phyloP scores from a whole-genome alignment of 352 stramenopile species.

The Pseudoperonospora humuli region DNA sequence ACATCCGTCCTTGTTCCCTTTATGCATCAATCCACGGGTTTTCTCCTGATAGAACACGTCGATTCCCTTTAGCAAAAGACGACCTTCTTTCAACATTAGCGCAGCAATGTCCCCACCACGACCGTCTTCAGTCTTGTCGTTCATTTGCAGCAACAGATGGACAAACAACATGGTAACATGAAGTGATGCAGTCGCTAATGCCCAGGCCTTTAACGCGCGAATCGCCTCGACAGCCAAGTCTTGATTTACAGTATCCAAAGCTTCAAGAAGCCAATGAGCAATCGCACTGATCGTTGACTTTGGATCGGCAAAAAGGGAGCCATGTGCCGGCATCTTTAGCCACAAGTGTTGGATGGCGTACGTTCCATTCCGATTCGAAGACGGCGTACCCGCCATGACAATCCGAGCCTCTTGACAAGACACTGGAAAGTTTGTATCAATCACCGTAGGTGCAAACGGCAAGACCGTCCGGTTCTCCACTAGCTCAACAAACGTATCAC shows the following conservation, averaged over 20 bases:
- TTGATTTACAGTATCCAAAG: constrained; percentile 37
- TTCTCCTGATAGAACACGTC: constrained; percentile 43
- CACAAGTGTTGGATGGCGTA: constrained; percentile 66
- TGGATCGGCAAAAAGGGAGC: constrained; percentile 57
- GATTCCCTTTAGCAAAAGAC: constrained; percentile 35
- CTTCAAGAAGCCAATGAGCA: constrained; percentile 52
- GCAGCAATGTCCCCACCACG: constrained; percentile 11
- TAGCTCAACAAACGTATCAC: constrained; percentile 36
- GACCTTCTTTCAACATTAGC: constrained; percentile 44
- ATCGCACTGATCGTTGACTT: constrained; percentile 49
- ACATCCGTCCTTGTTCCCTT: constrained; percentile 34
- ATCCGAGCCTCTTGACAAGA: constrained; percentile 46
- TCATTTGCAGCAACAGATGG: constrained; percentile 41
- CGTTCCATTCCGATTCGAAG: constrained; percentile 51
- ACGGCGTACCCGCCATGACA: constrained; percentile 52
- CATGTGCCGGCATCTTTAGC: constrained; percentile 46
- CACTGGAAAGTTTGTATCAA: constrained; percentile 36
- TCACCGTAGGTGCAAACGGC: constrained; percentile 19
- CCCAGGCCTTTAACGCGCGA: constrained; percentile 52
- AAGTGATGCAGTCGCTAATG: constrained; percentile 73
- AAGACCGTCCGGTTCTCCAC: constrained; percentile 20
- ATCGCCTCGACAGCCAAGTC: constrained; percentile 59
- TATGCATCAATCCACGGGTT: constrained; percentile 21
- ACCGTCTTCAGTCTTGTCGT: background rate
- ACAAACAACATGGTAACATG: constrained; percentile 64